Evolutionary conservation across 805 yeast genomes (phyloP).

Genomic region (Lipomyces sp.): DNA sequence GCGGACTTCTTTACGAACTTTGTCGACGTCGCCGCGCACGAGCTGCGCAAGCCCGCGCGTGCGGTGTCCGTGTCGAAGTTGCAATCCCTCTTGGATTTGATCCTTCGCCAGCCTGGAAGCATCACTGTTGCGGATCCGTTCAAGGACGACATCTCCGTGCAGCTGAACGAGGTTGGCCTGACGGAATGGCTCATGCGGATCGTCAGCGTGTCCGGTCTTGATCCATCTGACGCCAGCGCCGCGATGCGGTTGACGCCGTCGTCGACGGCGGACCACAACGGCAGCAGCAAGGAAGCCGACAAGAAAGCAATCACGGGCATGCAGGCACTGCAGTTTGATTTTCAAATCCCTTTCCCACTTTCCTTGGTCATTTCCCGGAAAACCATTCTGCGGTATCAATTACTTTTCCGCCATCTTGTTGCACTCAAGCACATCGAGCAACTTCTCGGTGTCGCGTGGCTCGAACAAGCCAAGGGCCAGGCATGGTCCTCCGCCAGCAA

Average conservation of each 20-base stretch:
- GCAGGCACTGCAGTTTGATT: slow-evolving; percentile 41
- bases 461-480: slow-evolving; percentile 58
- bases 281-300: slow-evolving; percentile 19
- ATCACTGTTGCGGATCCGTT: slow-evolving; percentile 39
- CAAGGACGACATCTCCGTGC: slow-evolving; percentile 38
- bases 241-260: slow-evolving; percentile 15
- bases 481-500: slow-evolving; percentile 63
- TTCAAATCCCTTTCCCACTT: slow-evolving; percentile 74
- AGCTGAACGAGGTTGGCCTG: slow-evolving; percentile 36
- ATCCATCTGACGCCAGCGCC: slow-evolving; percentile 29
- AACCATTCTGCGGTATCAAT: slow-evolving; percentile 71
- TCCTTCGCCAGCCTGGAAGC: slow-evolving; percentile 42
- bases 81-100: slow-evolving; percentile 41
- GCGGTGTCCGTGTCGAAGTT: slow-evolving; percentile 36
- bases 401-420: slow-evolving; percentile 68
- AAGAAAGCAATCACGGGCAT: slow-evolving; percentile 33
- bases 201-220: slow-evolving; percentile 38
- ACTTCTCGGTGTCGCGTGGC: slow-evolving; percentile 65
- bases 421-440: slow-evolving; percentile 61
- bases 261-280: slow-evolving; percentile 22
- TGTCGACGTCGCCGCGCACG: slow-evolving; percentile 49
- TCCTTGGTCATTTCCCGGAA: slow-evolving; percentile 71
- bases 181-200: slow-evolving; percentile 39
- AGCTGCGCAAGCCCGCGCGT: slow-evolving; percentile 46
- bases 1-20: slow-evolving; percentile 53